phyloP scores from a whole-genome alignment of 164 flowering plant genomes.

The Piper betle region DNA sequence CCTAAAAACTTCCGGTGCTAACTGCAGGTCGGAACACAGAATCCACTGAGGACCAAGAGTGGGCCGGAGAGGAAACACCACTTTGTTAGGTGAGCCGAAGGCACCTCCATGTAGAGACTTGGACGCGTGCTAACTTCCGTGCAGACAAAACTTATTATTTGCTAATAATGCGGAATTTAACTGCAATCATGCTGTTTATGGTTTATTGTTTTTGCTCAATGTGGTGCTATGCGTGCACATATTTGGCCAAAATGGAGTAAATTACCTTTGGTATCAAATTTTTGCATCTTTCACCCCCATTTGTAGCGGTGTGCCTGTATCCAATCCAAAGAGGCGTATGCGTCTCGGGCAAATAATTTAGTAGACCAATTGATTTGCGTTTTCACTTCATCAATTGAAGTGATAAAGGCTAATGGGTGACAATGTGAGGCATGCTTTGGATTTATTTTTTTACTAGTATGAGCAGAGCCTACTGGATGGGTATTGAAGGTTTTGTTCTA shows the following conservation, averaged over 20 bases:
- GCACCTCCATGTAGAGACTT: constrained; percentile 95
- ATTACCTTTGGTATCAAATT: not conserved
- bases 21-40: constrained; percentile 89
- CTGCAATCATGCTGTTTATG: not conserved
- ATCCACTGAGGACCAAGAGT: constrained; percentile 47
- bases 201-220: not conserved
- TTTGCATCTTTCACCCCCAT: not conserved
- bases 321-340: not conserved
- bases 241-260: not conserved
- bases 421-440: too few relatives aligned
- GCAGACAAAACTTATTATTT: constrained; percentile 3
- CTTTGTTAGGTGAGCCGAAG: constrained; percentile 69
- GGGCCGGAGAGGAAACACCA: constrained; percentile 96
- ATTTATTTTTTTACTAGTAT: too few relatives aligned
- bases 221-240: not conserved
- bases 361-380: too few relatives aligned
- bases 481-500: too few relatives aligned
- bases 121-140: constrained; percentile 62
- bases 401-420: too few relatives aligned
- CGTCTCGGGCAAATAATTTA: too few relatives aligned
- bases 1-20: not conserved
- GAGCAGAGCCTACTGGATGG: too few relatives aligned
- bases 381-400: too few relatives aligned
- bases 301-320: not conserved
- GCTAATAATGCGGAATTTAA: constrained; percentile 19